Base-by-base conservation (phyloP, 2,329 filamentous ascomycete genomes). In the Penicillium digitatum region DNA sequence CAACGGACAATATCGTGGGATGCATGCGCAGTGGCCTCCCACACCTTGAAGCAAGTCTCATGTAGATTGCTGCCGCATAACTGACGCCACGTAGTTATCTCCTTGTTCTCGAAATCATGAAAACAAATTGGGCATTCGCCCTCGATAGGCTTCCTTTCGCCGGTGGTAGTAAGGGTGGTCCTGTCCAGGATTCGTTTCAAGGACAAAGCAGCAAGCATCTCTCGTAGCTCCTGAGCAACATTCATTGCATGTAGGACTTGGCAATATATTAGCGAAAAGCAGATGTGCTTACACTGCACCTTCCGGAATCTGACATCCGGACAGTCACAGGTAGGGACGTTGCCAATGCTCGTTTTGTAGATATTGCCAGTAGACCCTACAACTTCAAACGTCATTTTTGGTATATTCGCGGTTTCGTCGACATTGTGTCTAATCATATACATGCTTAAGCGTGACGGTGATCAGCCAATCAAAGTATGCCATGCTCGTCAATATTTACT, bases 121-220 rank as follows among this genome's bases (percentile, higher is more conserved):
- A 81, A 83, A 68, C 84, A 87, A 58, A 87, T 82, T 0, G 83
- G 82, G 62, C 84, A 87, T 57, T 86, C 82, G 22, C 82, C 84
- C 48, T 85, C 81, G 32, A 85, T 69, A 1, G 81, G 73, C 62
- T 85, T 86, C 54, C 82, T 80, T 18, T 79, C 77, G 27, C 70
- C 68, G 7, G 75, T 70, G 10, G 75, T 70, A 29, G 69, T 60
- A 37, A 40, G 18, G 5, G 67, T n/a, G 4, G 24, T 61, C 10
- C 68, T 60, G 10, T 70, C 65, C 22, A 75, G 73, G 20, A 75
- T 69, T 3, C 77, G 77, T 2, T 79, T 78, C 3, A 79, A 70
- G 0, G 82, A 78, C 0, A 83, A 81, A 16, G 75, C 73, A 26
- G 74, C 69, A 61, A 85, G 81, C 32, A 87, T 81, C 26, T 81